Evolutionary conservation across 805 yeast species (phyloP).

Genomic region (Wickerhamomyces bisporus): DNA sequence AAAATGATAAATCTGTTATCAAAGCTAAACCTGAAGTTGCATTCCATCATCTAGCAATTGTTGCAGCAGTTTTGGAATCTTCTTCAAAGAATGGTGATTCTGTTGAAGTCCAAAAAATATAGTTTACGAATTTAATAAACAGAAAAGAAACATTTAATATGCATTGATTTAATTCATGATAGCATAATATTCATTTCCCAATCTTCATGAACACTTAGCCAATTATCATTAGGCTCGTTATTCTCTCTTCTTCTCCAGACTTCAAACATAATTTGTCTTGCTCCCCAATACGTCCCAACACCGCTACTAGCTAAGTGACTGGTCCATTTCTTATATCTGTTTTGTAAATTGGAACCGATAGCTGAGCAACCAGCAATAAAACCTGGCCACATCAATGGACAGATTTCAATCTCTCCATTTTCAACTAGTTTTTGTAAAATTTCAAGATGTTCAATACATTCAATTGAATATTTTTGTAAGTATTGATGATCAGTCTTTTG

Average conservation of each 20-base stretch:
- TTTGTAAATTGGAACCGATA: constrained; percentile 48
- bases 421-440: constrained; percentile 54
- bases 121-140: not conserved
- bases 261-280: constrained; percentile 78
- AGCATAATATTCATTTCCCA: constrained; percentile 86
- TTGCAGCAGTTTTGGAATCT: constrained; percentile 80
- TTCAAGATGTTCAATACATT: constrained; percentile 59
- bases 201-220: constrained; percentile 76
- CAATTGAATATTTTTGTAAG: constrained; percentile 57
- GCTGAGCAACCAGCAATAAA: constrained; percentile 86
- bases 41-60: constrained; percentile 88
- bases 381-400: constrained; percentile 86
- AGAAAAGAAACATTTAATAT: too few relatives aligned
- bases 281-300: constrained; percentile 81
- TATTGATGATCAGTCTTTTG: constrained; percentile 47
- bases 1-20: constrained; percentile 55
- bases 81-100: constrained; percentile 47
- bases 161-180: too few relatives aligned
- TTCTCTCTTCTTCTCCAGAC: constrained; percentile 73
- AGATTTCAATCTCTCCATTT: constrained; percentile 44
- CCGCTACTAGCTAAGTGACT: constrained; percentile 45
- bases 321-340: constrained; percentile 66
- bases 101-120: constrained; percentile 38
- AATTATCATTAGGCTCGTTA: constrained; percentile 54
- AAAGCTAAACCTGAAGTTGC: constrained; percentile 67